A percentile compares a stretch with the other conserved stretches of the same genome.
Conservation (phyloP, 495 filamentous ascomycete species). For the Penicillium canescens region DNA sequence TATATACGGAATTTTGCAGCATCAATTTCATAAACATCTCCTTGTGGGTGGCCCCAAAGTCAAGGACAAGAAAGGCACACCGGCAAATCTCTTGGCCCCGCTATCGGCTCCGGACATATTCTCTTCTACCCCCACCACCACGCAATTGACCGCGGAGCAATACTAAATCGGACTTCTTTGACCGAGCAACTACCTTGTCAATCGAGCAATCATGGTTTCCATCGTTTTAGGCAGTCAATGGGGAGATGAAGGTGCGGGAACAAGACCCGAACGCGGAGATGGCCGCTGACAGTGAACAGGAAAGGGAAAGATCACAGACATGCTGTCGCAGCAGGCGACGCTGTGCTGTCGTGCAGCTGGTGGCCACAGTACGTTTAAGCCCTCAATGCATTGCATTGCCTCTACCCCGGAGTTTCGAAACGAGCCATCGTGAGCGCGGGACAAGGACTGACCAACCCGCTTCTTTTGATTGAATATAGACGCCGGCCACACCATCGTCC, state of each 20-base stretch:
- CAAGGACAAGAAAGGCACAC: neutral
- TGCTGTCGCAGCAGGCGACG: constrained; percentile 57
- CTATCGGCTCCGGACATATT: constrained; percentile 9
- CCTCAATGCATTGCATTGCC: neutral
- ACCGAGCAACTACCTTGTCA: neutral
- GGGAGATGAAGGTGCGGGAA: constrained; percentile 63
- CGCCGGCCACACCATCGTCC: constrained; percentile 61
- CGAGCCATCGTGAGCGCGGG: constrained; percentile 9
- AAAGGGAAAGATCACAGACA: constrained; percentile 73
- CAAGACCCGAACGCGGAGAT: neutral
- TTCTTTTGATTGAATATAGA: constrained; percentile 24
- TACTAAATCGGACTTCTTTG: constrained; percentile 4
- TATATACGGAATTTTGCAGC: neutral
- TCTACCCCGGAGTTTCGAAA: neutral
- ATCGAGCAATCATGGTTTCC: constrained; percentile 49
- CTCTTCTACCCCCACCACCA: constrained; percentile 8
- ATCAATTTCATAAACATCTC: neutral
- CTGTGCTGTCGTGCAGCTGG: constrained; percentile 65
- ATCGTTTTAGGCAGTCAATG: constrained; percentile 65
- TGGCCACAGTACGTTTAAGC: constrained; percentile 59
- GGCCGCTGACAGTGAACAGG: constrained; percentile 29
- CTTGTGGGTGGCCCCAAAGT: neutral
- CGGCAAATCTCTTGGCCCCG: constrained; percentile 13
- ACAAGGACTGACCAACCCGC: constrained; percentile 10
- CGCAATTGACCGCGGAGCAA: constrained; percentile 7